Evolutionary conservation across 768 basidiomycete genomes (phyloP).

Genomic region (Russula earlei): DNA sequence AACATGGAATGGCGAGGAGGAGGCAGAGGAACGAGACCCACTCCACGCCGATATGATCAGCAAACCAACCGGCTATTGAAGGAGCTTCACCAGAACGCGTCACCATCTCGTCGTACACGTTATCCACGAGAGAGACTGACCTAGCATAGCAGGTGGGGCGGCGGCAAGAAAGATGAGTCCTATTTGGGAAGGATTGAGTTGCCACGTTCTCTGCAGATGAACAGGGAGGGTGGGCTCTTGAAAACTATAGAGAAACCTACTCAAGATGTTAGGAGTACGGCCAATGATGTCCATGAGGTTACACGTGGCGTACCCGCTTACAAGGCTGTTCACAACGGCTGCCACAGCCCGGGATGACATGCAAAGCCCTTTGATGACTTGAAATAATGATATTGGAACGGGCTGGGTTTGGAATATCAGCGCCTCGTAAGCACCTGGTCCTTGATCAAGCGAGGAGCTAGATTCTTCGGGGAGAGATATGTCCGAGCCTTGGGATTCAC

Average conservation of each 20-base stretch:
- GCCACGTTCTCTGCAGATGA: slow-evolving; percentile 28
- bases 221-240: slow-evolving; percentile 31
- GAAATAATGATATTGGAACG: slow-evolving; percentile 9
- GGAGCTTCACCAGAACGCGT: slow-evolving; percentile 34
- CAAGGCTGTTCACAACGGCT: slow-evolving; percentile 24
- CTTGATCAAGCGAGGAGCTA: background rate
- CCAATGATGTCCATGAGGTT: background rate
- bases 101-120: background rate
- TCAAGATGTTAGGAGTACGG: too few relatives aligned
- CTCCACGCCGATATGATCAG: slow-evolving; percentile 49
- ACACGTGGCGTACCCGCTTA: slow-evolving; percentile 28
- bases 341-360: slow-evolving; percentile 24
- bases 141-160: slow-evolving; percentile 54
- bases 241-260: slow-evolving; percentile 24
- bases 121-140: slow-evolving; percentile 31
- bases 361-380: slow-evolving; percentile 22
- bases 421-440: background rate
- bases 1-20: slow-evolving; percentile 54
- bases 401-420: background rate
- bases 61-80: slow-evolving; percentile 46
- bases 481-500: background rate
- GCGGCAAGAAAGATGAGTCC: slow-evolving; percentile 62
- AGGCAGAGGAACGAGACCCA: slow-evolving; percentile 43
- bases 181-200: slow-evolving; percentile 32
- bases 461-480: background rate